Percentiles rank a stretch among this genome's conserved stretches.
phyloP scores from a whole-genome alignment of 2,329 filamentous ascomycete species.

The Aspergillus aculeatus region DNA sequence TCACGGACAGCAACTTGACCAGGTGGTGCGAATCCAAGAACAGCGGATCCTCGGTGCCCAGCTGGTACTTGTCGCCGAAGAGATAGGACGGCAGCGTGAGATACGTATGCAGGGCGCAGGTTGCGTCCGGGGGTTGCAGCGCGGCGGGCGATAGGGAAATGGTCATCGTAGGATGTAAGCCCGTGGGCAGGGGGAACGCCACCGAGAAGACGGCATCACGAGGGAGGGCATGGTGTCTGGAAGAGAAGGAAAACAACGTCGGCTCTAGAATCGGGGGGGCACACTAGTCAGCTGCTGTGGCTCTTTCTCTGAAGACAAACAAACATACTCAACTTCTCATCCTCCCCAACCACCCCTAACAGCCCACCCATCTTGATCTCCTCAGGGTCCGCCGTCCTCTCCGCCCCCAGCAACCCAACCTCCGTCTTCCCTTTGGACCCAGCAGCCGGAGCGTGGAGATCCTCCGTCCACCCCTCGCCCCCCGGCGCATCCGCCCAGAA shows the following conservation, averaged over 20 bases:
- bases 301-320: background rate
- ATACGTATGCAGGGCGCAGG: constrained; percentile 74
- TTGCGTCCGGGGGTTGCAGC: constrained; percentile 50
- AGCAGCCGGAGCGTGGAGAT: constrained; percentile 30
- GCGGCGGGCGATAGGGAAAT: constrained; percentile 59
- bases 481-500: constrained; percentile 53
- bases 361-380: constrained; percentile 78
- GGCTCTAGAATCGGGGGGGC: constrained; percentile 50
- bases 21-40: constrained; percentile 82
- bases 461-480: constrained; percentile 47
- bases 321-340: constrained; percentile 61
- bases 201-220: constrained; percentile 58
- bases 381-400: constrained; percentile 59
- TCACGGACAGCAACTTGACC: constrained; percentile 63
- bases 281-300: no score
- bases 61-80: constrained; percentile 86
- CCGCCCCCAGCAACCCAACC: constrained; percentile 72
- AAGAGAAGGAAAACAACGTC: constrained; percentile 79
- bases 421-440: constrained; percentile 61
- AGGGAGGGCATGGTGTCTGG: constrained; percentile 66
- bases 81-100: constrained; percentile 76
- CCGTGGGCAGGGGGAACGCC: constrained; percentile 67
- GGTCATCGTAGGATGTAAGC: constrained; percentile 78
- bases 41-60: constrained; percentile 57
- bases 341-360: constrained; percentile 73